A percentile compares a stretch with the other conserved stretches of the same genome.
phyloP scores from a whole-genome alignment of 345 rosid species.

The Salix koriyanagi region DNA sequence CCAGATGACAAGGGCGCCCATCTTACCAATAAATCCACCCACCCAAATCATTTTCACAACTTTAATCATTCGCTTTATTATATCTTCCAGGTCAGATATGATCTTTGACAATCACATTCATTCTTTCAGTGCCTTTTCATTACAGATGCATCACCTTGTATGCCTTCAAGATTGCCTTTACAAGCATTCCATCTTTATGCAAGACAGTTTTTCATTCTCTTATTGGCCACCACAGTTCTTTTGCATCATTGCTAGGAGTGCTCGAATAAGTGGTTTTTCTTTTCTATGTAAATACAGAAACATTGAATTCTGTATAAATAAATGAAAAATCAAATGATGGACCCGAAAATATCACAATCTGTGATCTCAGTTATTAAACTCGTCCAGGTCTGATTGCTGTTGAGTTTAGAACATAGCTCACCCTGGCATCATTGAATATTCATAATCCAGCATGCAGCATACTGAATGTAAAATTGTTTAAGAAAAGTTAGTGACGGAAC shows the following conservation, averaged over 20 bases:
- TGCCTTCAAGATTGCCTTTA: background rate
- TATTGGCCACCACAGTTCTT: background rate
- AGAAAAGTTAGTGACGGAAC: background rate
- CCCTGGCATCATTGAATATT: too few relatives aligned
- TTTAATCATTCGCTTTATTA: slow-evolving; percentile 7
- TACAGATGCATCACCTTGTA: background rate
- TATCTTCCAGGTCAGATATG: background rate
- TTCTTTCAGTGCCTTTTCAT: background rate
- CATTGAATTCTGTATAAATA: too few relatives aligned
- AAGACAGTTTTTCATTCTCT: background rate
- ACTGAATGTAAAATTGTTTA: background rate
- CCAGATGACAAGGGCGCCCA: background rate
- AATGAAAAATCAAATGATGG: too few relatives aligned
- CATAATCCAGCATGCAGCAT: background rate
- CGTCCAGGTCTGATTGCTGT: too few relatives aligned
- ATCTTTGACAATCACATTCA: background rate
- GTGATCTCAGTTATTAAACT: too few relatives aligned
- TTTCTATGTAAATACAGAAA: too few relatives aligned
- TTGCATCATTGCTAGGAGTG: background rate
- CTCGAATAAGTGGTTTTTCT: background rate
- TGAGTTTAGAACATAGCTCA: too few relatives aligned
- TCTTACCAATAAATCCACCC: background rate
- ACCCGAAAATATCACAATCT: too few relatives aligned
- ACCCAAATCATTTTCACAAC: background rate
- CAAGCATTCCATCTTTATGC: background rate